Conservation (phyloP, 1,139 yeast genomes). For the Zhuliangozyma parablackwelliae region DNA sequence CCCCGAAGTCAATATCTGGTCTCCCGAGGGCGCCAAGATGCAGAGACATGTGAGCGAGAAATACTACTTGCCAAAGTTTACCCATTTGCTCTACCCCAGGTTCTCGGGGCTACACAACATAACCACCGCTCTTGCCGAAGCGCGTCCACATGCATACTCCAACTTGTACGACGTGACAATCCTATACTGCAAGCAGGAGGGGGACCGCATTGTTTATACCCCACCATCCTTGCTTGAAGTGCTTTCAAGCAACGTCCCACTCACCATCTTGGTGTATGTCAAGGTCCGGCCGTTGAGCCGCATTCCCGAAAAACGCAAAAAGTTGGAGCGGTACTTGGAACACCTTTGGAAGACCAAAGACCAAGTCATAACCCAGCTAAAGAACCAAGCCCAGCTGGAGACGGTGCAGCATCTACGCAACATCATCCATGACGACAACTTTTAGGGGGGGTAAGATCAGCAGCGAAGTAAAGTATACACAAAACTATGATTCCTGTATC, state of each 20-base stretch:
- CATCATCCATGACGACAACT: background rate
- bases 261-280: conserved; percentile 47
- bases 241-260: conserved; percentile 39
- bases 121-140: conserved; percentile 17
- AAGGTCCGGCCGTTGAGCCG: conserved; percentile 42
- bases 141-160: conserved; percentile 19
- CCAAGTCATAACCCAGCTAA: conserved; percentile 15
- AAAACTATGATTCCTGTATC: conserved; percentile 26
- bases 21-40: conserved; percentile 38
- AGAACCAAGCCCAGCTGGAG: background rate
- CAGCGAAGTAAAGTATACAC: background rate
- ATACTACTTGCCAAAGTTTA: conserved; percentile 49
- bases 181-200: conserved; percentile 27
- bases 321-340: conserved; percentile 70
- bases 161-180: conserved; percentile 53
- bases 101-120: conserved; percentile 50
- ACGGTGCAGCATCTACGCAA: background rate
- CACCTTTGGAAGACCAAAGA: conserved; percentile 70
- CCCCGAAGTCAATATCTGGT: conserved; percentile 71
- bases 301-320: conserved; percentile 48
- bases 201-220: conserved; percentile 4
- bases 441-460: background rate
- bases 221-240: conserved; percentile 57
- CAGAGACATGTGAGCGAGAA: conserved; percentile 50
- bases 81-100: conserved; percentile 62